Percentiles rank a stretch among this genome's conserved stretches.
phyloP scores from a whole-genome alignment of 495 filamentous ascomycete genomes.

The Hypoxylon crocopeplum region DNA sequence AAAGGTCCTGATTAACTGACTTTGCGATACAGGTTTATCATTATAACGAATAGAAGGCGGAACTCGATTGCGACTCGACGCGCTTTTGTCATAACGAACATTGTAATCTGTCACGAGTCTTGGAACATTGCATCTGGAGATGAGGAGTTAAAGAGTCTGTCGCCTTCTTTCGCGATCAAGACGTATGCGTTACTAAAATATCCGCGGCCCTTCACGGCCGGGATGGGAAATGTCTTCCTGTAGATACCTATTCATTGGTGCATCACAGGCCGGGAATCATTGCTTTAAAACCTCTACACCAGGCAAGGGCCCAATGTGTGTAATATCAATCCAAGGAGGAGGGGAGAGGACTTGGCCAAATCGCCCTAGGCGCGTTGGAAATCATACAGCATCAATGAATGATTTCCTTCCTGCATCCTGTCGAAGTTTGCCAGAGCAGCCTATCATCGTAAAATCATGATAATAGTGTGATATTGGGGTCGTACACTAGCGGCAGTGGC shows the following conservation, averaged over 20 bases:
- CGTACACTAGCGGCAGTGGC: too few species aligned
- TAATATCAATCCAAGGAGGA: too few species aligned
- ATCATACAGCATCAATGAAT: constrained; percentile 5
- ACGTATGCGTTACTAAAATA: constrained; percentile 19
- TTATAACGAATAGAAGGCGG: constrained; percentile 76
- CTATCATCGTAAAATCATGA: too few species aligned
- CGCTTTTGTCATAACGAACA: constrained; percentile 31
- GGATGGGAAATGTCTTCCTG: constrained; percentile 23
- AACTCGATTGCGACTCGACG: constrained; percentile 19
- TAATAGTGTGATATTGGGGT: too few species aligned
- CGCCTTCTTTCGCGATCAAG: constrained; percentile 16
- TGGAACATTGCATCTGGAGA: constrained; percentile 31
- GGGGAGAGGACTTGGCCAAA: too few species aligned
- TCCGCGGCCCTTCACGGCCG: constrained; percentile 22
- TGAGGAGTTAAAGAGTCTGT: constrained; percentile 25
- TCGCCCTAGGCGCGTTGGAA: too few species aligned
- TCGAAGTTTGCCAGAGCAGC: too few species aligned
- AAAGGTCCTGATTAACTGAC: constrained; percentile 37
- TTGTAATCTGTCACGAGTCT: constrained; percentile 37
- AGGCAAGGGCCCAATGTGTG: constrained; percentile 13
- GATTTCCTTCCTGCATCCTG: neutral
- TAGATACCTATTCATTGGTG: constrained; percentile 36
- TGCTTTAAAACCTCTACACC: constrained; percentile 11
- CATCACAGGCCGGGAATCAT: constrained; percentile 30
- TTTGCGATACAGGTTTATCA: constrained; percentile 72